phyloP scores from a whole-genome alignment of 768 basidiomycete species.

The Paxillus ammoniavirescens region DNA sequence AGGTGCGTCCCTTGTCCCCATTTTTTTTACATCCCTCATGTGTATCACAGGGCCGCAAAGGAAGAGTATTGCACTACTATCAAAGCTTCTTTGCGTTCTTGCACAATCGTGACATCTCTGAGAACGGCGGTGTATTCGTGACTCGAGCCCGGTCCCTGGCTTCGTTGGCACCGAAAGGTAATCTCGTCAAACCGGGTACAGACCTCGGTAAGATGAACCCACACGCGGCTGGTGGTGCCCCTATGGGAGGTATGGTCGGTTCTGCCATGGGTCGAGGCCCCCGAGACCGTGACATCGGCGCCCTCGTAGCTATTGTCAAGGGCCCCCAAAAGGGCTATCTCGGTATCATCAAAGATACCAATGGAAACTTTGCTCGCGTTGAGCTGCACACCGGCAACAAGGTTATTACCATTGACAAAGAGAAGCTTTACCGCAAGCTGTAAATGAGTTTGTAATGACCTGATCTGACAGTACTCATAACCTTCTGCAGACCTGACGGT shows the following conservation, averaged over 20 bases:
- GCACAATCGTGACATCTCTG: slow-evolving; percentile 84
- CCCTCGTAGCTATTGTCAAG: slow-evolving; percentile 74
- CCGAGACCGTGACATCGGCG: slow-evolving; percentile 79
- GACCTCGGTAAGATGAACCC: slow-evolving; percentile 95
- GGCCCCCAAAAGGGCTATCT: slow-evolving; percentile 89
- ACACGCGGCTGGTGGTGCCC: slow-evolving; percentile 51
- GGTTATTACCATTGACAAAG: slow-evolving; percentile 82
- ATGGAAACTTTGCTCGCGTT: slow-evolving; percentile 81
- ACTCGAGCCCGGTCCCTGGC: slow-evolving; percentile 79
- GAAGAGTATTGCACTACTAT: slow-evolving; percentile 89
- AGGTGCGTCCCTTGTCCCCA: slow-evolving; percentile 47
- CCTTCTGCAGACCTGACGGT: slow-evolving; percentile 52
- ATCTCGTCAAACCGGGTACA: slow-evolving; percentile 57
- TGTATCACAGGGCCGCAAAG: slow-evolving; percentile 66
- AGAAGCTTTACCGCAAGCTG: slow-evolving; percentile 71
- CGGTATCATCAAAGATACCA: slow-evolving; percentile 94
- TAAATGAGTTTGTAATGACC: slow-evolving; percentile 38
- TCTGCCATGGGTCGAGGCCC: slow-evolving; percentile 82
- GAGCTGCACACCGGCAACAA: slow-evolving; percentile 91
- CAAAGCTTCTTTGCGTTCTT: slow-evolving; percentile 94
- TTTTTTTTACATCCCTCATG: not conserved
- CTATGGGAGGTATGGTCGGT: slow-evolving; percentile 74
- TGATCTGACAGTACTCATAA: slow-evolving; percentile 7
- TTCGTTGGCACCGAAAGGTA: slow-evolving; percentile 86
- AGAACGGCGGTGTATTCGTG: slow-evolving; percentile 95